phyloP scores from a whole-genome alignment of 1,139 yeast species.

The Saccharomycopsis phalli region DNA sequence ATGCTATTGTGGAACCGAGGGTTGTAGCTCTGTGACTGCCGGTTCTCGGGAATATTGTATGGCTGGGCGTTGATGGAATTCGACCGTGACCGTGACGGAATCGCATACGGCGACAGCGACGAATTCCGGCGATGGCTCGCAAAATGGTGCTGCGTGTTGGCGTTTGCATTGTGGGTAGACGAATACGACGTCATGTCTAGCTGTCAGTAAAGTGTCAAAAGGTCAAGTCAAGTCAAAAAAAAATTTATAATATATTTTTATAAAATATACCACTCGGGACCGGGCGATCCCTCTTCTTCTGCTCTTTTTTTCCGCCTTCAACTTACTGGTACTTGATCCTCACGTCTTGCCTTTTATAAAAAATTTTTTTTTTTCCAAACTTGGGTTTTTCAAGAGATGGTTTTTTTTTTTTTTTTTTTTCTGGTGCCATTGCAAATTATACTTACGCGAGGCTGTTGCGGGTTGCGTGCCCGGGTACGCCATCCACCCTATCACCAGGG shows the following conservation, averaged over 20 bases:
- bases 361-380: too few species aligned
- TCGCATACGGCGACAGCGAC: conserved; percentile 18
- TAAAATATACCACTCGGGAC: too few species aligned
- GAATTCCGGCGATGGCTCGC: conserved; percentile 15
- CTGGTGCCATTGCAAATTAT: too few species aligned
- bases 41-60: conserved; percentile 16
- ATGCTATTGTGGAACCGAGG: conserved; percentile 2
- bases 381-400: too few species aligned
- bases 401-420: too few species aligned
- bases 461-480: too few species aligned
- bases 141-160: conserved; percentile 2
- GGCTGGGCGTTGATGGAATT: conserved; percentile 13
- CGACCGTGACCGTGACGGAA: conserved; percentile 17
- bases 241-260: neutral
- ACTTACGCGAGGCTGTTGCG: too few species aligned
- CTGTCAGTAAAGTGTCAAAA: neutral
- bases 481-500: too few species aligned
- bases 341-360: too few species aligned
- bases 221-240: neutral
- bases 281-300: too few species aligned
- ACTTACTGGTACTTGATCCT: too few species aligned
- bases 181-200: conserved; percentile 7
- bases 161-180: conserved; percentile 11
- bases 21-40: conserved; percentile 7
- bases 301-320: too few species aligned